Conservation (phyloP, 371 early-diverging fungal species). For the Syncephalastrum contaminatum region DNA sequence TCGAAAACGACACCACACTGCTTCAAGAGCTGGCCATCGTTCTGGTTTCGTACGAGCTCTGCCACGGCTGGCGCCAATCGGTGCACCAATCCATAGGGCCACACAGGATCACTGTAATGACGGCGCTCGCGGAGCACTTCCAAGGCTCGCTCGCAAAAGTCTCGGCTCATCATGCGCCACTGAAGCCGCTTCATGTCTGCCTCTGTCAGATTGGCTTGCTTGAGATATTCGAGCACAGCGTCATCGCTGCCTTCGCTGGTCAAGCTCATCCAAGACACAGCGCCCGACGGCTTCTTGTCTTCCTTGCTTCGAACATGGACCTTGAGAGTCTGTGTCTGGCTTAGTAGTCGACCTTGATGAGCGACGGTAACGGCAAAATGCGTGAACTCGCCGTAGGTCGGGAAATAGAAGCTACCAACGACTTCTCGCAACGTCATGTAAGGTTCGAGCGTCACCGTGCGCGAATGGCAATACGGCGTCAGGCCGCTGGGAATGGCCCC, state of each 20-base stretch:
- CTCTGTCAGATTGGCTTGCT: slow-evolving; percentile 23
- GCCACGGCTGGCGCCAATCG: slow-evolving; percentile 22
- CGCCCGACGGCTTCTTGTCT: not conserved
- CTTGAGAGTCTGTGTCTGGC: slow-evolving; percentile 10
- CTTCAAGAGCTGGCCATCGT: slow-evolving; percentile 12
- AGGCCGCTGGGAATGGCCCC: slow-evolving; percentile 35
- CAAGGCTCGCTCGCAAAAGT: slow-evolving; percentile 23
- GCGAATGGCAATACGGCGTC: slow-evolving; percentile 33
- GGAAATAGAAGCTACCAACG: slow-evolving; percentile 54
- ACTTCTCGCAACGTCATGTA: slow-evolving; percentile 44
- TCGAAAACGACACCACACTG: slow-evolving; percentile 39
- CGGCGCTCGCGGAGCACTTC: slow-evolving; percentile 14
- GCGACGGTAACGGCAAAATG: slow-evolving; percentile 47
- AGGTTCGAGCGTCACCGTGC: slow-evolving; percentile 31
- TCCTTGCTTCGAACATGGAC: slow-evolving; percentile 1
- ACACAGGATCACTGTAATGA: slow-evolving; percentile 18
- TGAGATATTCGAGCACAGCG: slow-evolving; percentile 23
- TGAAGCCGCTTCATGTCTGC: slow-evolving; percentile 25
- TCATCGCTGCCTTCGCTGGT: slow-evolving; percentile 22
- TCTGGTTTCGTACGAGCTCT: slow-evolving; percentile 20
- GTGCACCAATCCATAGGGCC: slow-evolving; percentile 37
- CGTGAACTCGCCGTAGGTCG: slow-evolving; percentile 38
- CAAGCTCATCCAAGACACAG: slow-evolving; percentile 16
- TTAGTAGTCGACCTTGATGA: slow-evolving; percentile 5
- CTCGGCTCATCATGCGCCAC: slow-evolving; percentile 30